phyloP scores from a whole-genome alignment of 345 rosid genomes.

The Bretschneidera sinensis region DNA sequence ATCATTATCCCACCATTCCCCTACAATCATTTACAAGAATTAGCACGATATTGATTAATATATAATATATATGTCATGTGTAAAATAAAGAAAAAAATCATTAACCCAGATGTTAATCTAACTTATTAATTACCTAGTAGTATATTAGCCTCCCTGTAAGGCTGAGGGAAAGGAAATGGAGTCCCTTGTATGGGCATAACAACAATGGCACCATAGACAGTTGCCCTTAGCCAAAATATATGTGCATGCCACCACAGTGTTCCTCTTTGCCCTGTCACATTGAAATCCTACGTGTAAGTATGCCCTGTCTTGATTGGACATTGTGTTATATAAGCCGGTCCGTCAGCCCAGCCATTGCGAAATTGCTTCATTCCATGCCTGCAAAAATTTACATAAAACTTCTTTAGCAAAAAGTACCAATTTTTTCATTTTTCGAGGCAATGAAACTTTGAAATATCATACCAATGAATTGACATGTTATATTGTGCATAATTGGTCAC shows the following conservation, averaged over 20 bases:
- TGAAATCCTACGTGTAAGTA: slow-evolving; percentile 48
- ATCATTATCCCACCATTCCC: slow-evolving; percentile 76
- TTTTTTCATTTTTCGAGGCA: neutral
- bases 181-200: slow-evolving; percentile 58
- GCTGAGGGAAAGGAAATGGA: slow-evolving; percentile 62
- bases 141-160: slow-evolving; percentile 45
- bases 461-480: slow-evolving; percentile 69
- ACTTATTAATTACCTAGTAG: slow-evolving; percentile 46
- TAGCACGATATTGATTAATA: neutral
- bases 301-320: slow-evolving; percentile 71
- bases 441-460: neutral
- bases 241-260: slow-evolving; percentile 75
- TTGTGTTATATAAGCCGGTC: too few species aligned
- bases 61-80: too few species aligned
- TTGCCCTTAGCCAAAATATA: too few species aligned
- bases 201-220: slow-evolving; percentile 65
- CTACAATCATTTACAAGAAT: slow-evolving; percentile 22
- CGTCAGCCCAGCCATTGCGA: slow-evolving; percentile 85
- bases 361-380: slow-evolving; percentile 82
- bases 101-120: neutral
- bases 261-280: slow-evolving; percentile 61
- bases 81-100: neutral
- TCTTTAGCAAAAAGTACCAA: neutral
- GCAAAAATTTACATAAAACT: neutral
- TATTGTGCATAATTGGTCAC: slow-evolving; percentile 57